Percentiles rank a stretch among this genome's conserved stretches.
Evolutionary conservation across 1,139 yeast genomes (phyloP).

Genomic region (Sugiyamaella xylanicola): DNA sequence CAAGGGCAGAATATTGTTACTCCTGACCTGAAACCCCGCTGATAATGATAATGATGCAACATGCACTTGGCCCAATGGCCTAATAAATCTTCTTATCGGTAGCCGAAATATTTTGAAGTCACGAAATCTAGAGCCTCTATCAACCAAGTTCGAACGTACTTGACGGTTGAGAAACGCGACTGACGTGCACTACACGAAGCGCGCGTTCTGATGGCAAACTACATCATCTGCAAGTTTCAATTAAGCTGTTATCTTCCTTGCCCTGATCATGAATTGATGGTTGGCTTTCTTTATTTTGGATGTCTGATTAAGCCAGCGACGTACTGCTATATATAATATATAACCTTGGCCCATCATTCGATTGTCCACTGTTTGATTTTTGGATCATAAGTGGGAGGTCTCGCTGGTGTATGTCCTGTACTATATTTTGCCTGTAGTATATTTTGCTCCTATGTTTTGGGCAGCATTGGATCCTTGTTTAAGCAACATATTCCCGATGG

Average conservation of each 20-base stretch:
- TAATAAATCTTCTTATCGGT: neutral
- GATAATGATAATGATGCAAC: neutral
- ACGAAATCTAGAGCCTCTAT: too few relatives aligned
- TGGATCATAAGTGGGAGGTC: too few relatives aligned
- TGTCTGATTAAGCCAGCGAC: too few relatives aligned
- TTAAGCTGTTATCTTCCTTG: neutral
- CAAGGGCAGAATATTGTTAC: neutral
- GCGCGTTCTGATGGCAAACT: neutral
- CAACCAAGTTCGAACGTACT: too few relatives aligned
- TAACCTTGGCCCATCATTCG: too few relatives aligned
- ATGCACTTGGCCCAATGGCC: constrained; percentile 13
- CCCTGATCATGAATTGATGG: neutral
- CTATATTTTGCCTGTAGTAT: too few relatives aligned
- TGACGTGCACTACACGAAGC: neutral
- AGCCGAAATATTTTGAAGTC: constrained; percentile 15
- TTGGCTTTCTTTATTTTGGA: neutral
- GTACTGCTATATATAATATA: too few relatives aligned
- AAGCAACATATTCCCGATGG: too few relatives aligned
- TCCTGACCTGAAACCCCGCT: neutral
- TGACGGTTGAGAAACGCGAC: neutral
- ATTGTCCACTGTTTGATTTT: too few relatives aligned
- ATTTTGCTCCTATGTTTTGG: too few relatives aligned
- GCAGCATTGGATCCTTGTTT: too few relatives aligned
- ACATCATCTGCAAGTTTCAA: neutral
- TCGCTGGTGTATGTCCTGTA: too few relatives aligned